Conservation (phyloP, 495 filamentous ascomycete genomes). For the Diplogelasinospora grovesii region DNA sequence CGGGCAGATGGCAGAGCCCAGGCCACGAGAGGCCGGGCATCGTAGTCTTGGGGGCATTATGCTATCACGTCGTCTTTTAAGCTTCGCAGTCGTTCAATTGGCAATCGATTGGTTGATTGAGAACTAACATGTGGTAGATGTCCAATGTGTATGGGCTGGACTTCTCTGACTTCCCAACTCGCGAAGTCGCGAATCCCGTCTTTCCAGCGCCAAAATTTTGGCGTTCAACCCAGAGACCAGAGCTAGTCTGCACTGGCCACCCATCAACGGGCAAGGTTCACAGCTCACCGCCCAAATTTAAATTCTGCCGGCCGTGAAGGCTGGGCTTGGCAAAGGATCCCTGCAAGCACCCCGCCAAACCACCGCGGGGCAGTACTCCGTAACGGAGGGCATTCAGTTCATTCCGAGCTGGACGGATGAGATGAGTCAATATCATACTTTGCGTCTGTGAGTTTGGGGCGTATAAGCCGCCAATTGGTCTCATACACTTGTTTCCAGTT, state of each 20-base stretch:
- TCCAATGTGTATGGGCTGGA: not conserved
- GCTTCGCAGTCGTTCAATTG: not conserved
- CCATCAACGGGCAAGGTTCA: not conserved
- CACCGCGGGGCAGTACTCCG: too few species aligned
- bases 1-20: conserved; percentile 14
- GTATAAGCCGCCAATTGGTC: too few species aligned
- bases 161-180: too few species aligned
- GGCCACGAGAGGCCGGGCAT: conserved; percentile 23
- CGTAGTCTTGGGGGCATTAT: conserved; percentile 28
- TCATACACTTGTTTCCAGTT: too few species aligned
- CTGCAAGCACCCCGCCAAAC: too few species aligned
- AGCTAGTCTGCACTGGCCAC: conserved; percentile 9
- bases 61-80: not conserved
- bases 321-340: too few species aligned
- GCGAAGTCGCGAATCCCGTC: conserved; percentile 6
- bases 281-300: conserved; percentile 19
- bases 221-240: too few species aligned
- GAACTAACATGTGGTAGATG: not conserved
- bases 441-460: too few species aligned
- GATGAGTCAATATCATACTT: too few species aligned
- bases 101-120: not conserved
- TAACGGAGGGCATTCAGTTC: too few species aligned
- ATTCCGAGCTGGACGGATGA: too few species aligned
- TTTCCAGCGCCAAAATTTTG: conserved; percentile 22
- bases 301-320: too few species aligned